These are phyloP conservation scores for Fusarium acutatum DNA, from an alignment of 2,329 filamentous ascomycete genomes.

Conservation along the genomic window DNA sequence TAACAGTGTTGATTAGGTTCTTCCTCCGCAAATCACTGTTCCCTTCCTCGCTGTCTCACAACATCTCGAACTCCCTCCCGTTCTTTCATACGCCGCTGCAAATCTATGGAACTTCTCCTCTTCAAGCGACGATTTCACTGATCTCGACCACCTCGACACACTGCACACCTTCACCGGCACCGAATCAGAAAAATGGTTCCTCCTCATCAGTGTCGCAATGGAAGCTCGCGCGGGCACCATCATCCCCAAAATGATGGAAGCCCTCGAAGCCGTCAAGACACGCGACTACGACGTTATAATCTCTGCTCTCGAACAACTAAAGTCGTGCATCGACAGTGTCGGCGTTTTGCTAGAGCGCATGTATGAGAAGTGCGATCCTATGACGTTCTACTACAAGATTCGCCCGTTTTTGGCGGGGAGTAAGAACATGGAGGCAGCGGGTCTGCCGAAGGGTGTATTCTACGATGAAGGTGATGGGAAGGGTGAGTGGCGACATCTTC, in stretches of 20 bases:
- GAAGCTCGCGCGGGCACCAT: conserved; percentile 81
- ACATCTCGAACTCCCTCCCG: conserved; percentile 82
- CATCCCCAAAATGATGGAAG: conserved; percentile 79
- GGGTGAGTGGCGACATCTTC: conserved; percentile 76
- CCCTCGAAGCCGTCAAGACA: conserved; percentile 73
- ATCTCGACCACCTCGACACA: conserved; percentile 74
- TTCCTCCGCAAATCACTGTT: conserved; percentile 80
- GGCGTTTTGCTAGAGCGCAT: conserved; percentile 77
- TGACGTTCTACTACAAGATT: conserved; percentile 89
- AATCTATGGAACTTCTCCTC: conserved; percentile 91
- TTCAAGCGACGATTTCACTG: conserved; percentile 60
- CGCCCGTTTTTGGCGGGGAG: conserved; percentile 89
- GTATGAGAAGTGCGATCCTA: conserved; percentile 88
- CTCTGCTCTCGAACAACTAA: conserved; percentile 70
- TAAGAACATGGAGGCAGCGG: conserved; percentile 89
- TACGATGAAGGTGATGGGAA: conserved; percentile 79
- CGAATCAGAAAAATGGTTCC: conserved; percentile 94
- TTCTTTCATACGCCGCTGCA: conserved; percentile 88
- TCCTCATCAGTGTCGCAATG: conserved; percentile 87
- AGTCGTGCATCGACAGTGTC: conserved; percentile 73
- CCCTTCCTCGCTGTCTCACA: conserved; percentile 78
- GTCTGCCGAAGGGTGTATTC: conserved; percentile 82
- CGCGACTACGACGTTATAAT: conserved; percentile 69
- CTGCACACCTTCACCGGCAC: conserved; percentile 89
- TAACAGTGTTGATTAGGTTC: conserved; percentile 51